phyloP scores from a whole-genome alignment of 2,329 filamentous ascomycete genomes.

The Exophiala sp. region DNA sequence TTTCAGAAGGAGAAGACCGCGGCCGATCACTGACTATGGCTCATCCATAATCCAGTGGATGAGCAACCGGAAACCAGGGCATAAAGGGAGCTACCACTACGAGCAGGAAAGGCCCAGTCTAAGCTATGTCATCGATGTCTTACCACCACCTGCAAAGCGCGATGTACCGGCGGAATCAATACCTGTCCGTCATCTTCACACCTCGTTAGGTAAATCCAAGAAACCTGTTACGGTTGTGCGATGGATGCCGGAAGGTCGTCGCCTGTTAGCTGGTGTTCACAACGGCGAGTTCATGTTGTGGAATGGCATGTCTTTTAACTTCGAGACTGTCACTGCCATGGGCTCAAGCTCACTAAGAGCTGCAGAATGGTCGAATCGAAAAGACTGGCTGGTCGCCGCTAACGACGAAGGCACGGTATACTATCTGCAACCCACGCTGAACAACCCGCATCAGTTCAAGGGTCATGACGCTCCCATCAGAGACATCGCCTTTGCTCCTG shows the following conservation, averaged over 20 bases:
- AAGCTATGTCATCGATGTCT: constrained; percentile 90
- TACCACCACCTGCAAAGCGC: constrained; percentile 74
- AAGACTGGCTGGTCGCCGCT: constrained; percentile 94
- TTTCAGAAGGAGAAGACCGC: constrained; percentile 27
- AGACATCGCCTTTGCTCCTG: constrained; percentile 89
- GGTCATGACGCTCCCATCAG: constrained; percentile 87
- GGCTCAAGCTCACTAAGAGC: constrained; percentile 68
- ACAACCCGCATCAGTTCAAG: constrained; percentile 93
- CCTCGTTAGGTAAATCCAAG: constrained; percentile 97
- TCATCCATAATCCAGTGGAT: constrained; percentile 90
- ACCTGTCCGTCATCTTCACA: constrained; percentile 91
- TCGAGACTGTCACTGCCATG: constrained; percentile 86
- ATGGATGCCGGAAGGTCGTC: constrained; percentile 94
- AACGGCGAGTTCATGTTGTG: constrained; percentile 97
- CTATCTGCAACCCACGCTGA: constrained; percentile 99
- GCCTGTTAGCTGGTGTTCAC: constrained; percentile 86
- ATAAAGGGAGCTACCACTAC: constrained; percentile 66
- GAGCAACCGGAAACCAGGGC: constrained; percentile 73
- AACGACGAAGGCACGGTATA: constrained; percentile 95
- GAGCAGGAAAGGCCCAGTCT: constrained; percentile 80
- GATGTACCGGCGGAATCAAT: constrained; percentile 78
- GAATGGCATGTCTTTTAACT: constrained; percentile 99
- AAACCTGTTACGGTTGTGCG: constrained; percentile 95
- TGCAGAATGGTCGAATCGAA: constrained; percentile 84
- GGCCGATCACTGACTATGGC: constrained; percentile 89